These are phyloP conservation scores for Xylariaceae sp. DNA, from an alignment of 2,329 filamentous ascomycete genomes.

Conservation along the genomic window DNA sequence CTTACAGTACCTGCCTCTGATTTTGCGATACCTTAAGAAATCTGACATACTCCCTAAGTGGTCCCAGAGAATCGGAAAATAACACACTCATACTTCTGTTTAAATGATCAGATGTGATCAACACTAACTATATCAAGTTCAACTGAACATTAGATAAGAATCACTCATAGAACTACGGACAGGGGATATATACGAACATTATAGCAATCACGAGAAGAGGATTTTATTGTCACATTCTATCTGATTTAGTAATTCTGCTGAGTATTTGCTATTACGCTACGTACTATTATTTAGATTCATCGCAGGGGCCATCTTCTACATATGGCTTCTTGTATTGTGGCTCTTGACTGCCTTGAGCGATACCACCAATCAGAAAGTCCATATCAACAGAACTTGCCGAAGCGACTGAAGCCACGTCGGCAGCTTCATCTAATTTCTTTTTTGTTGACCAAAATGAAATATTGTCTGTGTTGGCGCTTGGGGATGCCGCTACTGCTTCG, in stretches of 20 bases:
- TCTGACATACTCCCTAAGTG: background rate
- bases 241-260: background rate
- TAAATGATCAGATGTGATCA: background rate
- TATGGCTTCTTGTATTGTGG: conserved; percentile 33
- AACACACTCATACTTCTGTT: background rate
- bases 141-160: background rate
- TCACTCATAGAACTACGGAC: background rate
- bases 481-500: conserved; percentile 24
- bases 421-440: conserved; percentile 29
- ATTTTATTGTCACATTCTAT: background rate
- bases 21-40: conserved; percentile 20
- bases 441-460: conserved; percentile 38
- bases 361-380: conserved; percentile 19
- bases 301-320: conserved; percentile 33
- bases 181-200: background rate
- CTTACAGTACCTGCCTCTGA: conserved; percentile 18
- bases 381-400: conserved; percentile 34
- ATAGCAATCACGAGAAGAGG: no score
- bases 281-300: background rate
- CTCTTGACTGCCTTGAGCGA: background rate
- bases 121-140: background rate
- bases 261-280: background rate
- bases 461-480: conserved; percentile 36
- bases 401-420: conserved; percentile 35
- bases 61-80: conserved; percentile 1